Conservation (phyloP, 78 protist species). For the Tieghemostelium lacteum region DNA sequence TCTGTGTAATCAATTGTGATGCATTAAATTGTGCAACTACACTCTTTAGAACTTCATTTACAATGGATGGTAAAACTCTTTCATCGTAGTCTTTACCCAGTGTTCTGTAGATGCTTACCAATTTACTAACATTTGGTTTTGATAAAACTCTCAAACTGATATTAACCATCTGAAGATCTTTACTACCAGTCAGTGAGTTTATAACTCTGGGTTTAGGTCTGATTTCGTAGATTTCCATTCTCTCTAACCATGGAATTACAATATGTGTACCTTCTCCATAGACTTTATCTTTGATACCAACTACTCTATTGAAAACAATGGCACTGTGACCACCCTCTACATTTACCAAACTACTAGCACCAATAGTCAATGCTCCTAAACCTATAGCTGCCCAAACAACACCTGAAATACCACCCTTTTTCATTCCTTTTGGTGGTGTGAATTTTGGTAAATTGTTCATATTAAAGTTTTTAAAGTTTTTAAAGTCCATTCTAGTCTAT, state of each 20-base stretch:
- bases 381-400: neutral
- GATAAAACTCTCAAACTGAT: slow-evolving; percentile 92
- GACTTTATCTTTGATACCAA: slow-evolving; percentile 81
- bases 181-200: slow-evolving; percentile 93
- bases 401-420: neutral
- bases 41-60: slow-evolving; percentile 95
- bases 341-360: neutral
- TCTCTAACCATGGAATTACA: slow-evolving; percentile 89
- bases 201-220: slow-evolving; percentile 87
- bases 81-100: slow-evolving; percentile 95
- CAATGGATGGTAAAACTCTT: slow-evolving; percentile 94
- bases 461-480: no score
- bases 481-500: no score
- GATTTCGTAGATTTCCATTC: slow-evolving; percentile 91
- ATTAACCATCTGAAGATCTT: slow-evolving; percentile 96
- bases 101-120: slow-evolving; percentile 78
- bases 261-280: slow-evolving; percentile 89
- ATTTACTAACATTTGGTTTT: slow-evolving; percentile 82
- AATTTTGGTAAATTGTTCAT: neutral
- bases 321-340: slow-evolving; percentile 94
- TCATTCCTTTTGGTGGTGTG: neutral
- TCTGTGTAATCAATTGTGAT: slow-evolving; percentile 94
- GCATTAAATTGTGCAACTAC: slow-evolving; percentile 98
- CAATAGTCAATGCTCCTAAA: neutral
- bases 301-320: slow-evolving; percentile 84